Conservation (phyloP, 2,329 filamentous ascomycete genomes). For the Pseudogymnoascus sp. region DNA sequence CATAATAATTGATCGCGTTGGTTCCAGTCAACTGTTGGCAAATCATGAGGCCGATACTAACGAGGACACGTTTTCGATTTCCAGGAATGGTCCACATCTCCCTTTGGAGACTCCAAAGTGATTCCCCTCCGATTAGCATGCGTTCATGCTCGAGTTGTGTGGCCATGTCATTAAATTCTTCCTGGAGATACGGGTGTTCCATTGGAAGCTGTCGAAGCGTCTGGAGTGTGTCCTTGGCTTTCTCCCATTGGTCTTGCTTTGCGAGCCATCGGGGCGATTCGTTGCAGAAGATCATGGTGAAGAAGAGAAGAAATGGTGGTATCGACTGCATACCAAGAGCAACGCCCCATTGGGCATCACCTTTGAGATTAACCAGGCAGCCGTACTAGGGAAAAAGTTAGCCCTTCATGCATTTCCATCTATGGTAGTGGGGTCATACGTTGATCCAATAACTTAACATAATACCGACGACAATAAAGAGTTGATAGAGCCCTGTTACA, state of each 20-base stretch:
- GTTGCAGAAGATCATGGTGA: slow-evolving; percentile 53
- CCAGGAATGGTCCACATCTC: slow-evolving; percentile 29
- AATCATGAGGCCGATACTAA: slow-evolving; percentile 52
- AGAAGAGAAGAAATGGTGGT: slow-evolving; percentile 49
- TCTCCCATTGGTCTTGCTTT: slow-evolving; percentile 55
- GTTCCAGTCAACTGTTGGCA: slow-evolving; percentile 62
- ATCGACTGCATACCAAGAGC: slow-evolving; percentile 46
- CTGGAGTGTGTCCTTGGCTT: slow-evolving; percentile 45
- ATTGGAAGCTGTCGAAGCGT: slow-evolving; percentile 46
- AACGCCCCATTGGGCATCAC: slow-evolving; percentile 47
- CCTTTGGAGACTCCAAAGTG: slow-evolving; percentile 19
- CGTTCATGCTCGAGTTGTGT: slow-evolving; percentile 55
- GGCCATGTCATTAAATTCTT: slow-evolving; percentile 53
- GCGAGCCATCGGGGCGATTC: slow-evolving; percentile 59
- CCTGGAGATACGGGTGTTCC: slow-evolving; percentile 46
- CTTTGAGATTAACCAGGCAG: not conserved
- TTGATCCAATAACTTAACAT: slow-evolving; percentile 1
- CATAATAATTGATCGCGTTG: slow-evolving; percentile 49
- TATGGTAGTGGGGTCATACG: not conserved
- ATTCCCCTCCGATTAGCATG: slow-evolving; percentile 39
- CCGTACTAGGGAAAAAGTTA: not conserved
- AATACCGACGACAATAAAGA: not conserved
- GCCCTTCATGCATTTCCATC: not conserved
- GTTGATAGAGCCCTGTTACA: slow-evolving; percentile 3
- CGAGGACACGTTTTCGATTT: slow-evolving; percentile 51